These are phyloP conservation scores for Phytophthora pistaciae DNA, from an alignment of 352 stramenopile species.

Conservation along the genomic window DNA sequence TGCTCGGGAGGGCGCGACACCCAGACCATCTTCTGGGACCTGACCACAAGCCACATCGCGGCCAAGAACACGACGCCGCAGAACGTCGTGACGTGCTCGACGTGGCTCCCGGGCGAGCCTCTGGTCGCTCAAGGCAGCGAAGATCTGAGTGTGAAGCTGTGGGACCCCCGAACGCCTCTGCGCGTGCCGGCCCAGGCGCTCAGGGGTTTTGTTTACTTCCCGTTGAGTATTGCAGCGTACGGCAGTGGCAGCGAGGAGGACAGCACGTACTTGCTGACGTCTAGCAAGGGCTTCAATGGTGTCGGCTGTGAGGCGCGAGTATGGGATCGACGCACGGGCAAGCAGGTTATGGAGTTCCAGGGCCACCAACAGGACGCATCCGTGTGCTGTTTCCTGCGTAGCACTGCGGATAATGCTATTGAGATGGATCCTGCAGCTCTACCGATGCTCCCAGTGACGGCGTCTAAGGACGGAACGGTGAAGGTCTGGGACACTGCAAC, in stretches of 20 bases:
- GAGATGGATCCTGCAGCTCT: conserved; percentile 8
- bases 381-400: conserved; percentile 71
- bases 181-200: conserved; percentile 62
- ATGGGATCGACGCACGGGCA: conserved; percentile 80
- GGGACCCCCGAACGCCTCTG: conserved; percentile 69
- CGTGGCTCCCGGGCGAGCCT: conserved; percentile 71
- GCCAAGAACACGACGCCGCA: conserved; percentile 77
- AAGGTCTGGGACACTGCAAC: conserved; percentile 71
- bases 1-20: conserved; percentile 88
- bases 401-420: conserved; percentile 8
- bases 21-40: conserved; percentile 83
- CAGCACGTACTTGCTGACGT: conserved; percentile 75
- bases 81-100: conserved; percentile 89
- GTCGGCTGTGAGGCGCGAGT: conserved; percentile 81
- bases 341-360: conserved; percentile 61
- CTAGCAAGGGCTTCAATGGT: conserved; percentile 89
- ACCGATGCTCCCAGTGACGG: conserved; percentile 57
- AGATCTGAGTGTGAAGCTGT: conserved; percentile 84
- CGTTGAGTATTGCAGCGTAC: conserved; percentile 60
- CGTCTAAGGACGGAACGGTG: conserved; percentile 84
- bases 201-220: conserved; percentile 85
- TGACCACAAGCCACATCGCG: conserved; percentile 54
- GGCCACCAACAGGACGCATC: conserved; percentile 85
- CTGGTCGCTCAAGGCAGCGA: conserved; percentile 84
- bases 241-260: conserved; percentile 26